Percentiles rank a stretch among this genome's conserved stretches.
Evolutionary conservation across 306 rosid species (phyloP).

Genomic region (Vigna nakashimae): DNA sequence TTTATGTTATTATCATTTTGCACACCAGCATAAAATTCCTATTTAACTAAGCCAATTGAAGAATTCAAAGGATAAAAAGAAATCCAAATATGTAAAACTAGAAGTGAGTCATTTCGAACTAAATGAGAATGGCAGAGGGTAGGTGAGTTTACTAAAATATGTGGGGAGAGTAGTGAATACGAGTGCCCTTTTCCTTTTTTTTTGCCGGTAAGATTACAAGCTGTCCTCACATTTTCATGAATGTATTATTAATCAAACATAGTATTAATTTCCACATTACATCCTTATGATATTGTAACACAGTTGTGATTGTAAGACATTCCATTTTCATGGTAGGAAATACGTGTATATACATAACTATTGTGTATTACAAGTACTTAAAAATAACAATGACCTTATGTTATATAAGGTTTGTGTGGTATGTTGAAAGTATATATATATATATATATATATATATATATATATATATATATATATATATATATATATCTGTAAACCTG

Average conservation of each 20-base stretch:
- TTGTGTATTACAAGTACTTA: not conserved
- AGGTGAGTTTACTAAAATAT: slow-evolving; percentile 57
- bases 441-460: too few species aligned
- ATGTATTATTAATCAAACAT: not conserved
- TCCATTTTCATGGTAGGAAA: not conserved
- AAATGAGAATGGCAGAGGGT: slow-evolving; percentile 57
- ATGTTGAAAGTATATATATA: not conserved
- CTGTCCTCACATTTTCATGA: not conserved
- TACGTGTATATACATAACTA: not conserved
- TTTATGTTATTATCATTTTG: too few species aligned
- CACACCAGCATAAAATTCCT: too few species aligned
- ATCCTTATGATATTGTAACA: not conserved
- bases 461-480: too few species aligned
- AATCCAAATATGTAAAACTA: slow-evolving; percentile 13
- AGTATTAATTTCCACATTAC: not conserved
- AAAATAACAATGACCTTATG: not conserved
- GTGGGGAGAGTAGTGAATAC: slow-evolving; percentile 55
- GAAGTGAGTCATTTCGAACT: slow-evolving; percentile 38
- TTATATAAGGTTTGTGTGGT: not conserved
- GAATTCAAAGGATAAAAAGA: not conserved
- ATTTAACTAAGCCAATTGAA: slow-evolving; percentile 4
- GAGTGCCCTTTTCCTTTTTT: not conserved
- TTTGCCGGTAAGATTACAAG: not conserved
- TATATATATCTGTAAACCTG: too few species aligned
- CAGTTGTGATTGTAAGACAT: not conserved